Base-by-base conservation (phyloP, 2,329 filamentous ascomycete genomes). In the Alternaria sp. region DNA sequence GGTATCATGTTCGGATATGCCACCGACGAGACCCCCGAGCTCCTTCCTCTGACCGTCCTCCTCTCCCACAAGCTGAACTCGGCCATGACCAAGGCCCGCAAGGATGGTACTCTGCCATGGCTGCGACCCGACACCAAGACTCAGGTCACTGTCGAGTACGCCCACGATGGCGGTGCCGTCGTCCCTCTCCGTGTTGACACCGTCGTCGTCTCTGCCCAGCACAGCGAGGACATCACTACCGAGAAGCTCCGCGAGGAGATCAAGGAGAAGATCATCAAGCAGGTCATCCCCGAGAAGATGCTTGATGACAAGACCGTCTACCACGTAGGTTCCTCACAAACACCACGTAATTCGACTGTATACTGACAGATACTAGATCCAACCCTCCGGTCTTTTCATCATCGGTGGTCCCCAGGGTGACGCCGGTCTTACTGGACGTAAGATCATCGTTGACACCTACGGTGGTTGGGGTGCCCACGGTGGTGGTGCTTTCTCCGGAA, bases 1-100 rank as follows among this genome's bases (percentile, higher is more conserved):
- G 95, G 95, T 87, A 97, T 99, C 87, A 99, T 99, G 95, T 99
- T 99, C 84, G 95, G 95, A 77, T 99, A 99, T 88, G 95, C 95
- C 82, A 97, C 95, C 77, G 95, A 99, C 78, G 95, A 99, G 88
- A 98, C 95, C 75, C 94, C 94, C 65, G 95, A 99, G 86, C 88
- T 96, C 74, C 92, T 98, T 80, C 95, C 95, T 71, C 87, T 99
- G 77, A 98, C 94, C 76, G 87, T 98, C 73, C 88, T 94, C 77
- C 89, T 98, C 78, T 91, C 95, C 78, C 95, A 99, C 89, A 93
- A 94, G 87, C 92, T 99, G 75, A 99, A 99, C 86, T 87, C 90
- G 79, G 93, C 93, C 81, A 96, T 99, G 94, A 91, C 89, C 68
- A 87, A 89, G 74, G 93, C 94, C 78, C 92, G 94, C 79, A 90